Evolutionary conservation across 2,329 filamentous ascomycete genomes (phyloP), one percentile per base, ranked within the genome.

Genomic region (Davidsoniella eucalypti): DNA sequence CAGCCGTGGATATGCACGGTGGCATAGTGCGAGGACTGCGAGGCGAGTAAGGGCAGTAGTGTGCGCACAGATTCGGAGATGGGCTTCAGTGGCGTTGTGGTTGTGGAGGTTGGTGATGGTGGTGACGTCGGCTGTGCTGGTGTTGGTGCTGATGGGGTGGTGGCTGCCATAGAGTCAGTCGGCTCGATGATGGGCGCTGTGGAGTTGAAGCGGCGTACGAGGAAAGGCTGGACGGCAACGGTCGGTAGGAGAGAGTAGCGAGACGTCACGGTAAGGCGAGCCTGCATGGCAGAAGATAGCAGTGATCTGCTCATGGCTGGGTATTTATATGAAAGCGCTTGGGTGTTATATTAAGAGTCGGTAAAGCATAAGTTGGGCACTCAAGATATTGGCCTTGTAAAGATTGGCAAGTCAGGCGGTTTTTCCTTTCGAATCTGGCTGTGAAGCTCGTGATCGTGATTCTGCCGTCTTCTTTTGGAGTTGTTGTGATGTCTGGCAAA

Each of bases 1-100:
- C 75, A 77, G 26, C 78, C 82, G 66, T 92, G 82, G 65, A 93
- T 81, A 66, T 87, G 84, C 51, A 82, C 70, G 43, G 80, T 85
- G 60, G 86, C 76, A 70, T 90, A 92, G 72, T 87, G 83, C 18
- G 72, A 69, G 2, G 80, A 76, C 66, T 92, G 85, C 9, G 80
- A 73, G 57, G 73, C 74, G 44, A 92, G 76, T 44, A 86, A 70
- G 1, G 84, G 83, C 26, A 87, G 76, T 44, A 87, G 72, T 40
- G 64, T 64, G 55, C 68, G 69, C 55, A 84, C 70, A 1, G 75
- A 75, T 47, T 73, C 65, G 54, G 73, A 49, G 33, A 61, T 52
- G 17, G 65, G 63, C 58, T 73, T 69, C 60, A 73, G 61, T 58
- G 70, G 68, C 54, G 71, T 69, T 16, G 67, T 59, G n/a, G 72